Base-by-base conservation (phyloP, 2,329 filamentous ascomycete genomes). In the Pseudocercospora ulei region DNA sequence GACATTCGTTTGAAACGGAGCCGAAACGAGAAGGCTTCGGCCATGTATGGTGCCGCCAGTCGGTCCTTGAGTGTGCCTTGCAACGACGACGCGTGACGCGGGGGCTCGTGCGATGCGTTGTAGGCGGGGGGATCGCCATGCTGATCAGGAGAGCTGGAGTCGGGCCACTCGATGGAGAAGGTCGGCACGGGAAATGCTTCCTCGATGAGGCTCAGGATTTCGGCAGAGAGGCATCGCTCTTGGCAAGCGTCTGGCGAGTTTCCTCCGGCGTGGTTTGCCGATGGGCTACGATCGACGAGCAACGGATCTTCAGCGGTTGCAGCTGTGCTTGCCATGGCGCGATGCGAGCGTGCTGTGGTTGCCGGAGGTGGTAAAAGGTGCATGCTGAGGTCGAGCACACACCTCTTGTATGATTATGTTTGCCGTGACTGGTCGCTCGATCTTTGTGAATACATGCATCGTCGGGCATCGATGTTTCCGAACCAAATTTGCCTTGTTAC, bases 401-500 rank as follows among this genome's bases (percentile, higher is more conserved):
- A 20, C 17, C 11, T 33, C 16, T 33, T 33, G 17, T 33, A 33
- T n/a, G 29, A 3, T 6, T 20, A 12, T 33, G 29, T 33, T 33
- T 33, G 29, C 29, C 29, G 14, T 33, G 29, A 33, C 29, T 33
- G 29, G 16, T 12, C 18, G 29, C 29, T 5, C 17, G 29, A 33
- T 33, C 29, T 33, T 33, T 33, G 29, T 33, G 29, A 33, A 33
- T 33, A 18, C 29, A 18, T 33, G 29, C 29, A 18, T 33, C 22
- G 29, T 33, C 29, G 16, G 17, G n/a, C 2, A 11, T 33, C 29
- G 29, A 33, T 33, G 17, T 33, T 16, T 22, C 29, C 18, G 29
- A 22, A 19, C 29, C 17, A 20, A 18, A 33, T 33, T 20, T n/a
- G 29, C 7, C 12, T n/a, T 22, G 9, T 12, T n/a, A n/a, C n/a